These are phyloP conservation scores for Scutellaria baicalensis DNA, from an alignment of 257 asterid species.

Conservation along the genomic window DNA sequence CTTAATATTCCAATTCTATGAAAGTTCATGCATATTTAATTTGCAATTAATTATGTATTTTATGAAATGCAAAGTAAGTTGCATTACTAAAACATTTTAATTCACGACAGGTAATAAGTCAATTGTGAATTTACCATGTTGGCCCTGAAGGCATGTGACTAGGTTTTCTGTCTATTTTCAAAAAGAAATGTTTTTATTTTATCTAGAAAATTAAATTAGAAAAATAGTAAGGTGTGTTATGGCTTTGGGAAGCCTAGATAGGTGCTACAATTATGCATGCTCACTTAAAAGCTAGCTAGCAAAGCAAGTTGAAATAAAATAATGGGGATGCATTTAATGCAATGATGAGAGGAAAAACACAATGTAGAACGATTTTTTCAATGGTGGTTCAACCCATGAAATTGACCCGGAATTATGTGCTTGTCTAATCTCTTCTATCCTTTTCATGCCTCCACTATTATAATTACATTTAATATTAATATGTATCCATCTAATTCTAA, in stretches of 20 bases:
- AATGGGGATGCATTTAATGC: slow-evolving; percentile 20
- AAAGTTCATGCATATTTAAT: too few species aligned
- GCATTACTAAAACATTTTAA: too few species aligned
- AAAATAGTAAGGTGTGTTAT: neutral
- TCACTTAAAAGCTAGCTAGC: slow-evolving; percentile 7
- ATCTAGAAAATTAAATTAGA: neutral
- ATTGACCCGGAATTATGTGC: slow-evolving; percentile 12
- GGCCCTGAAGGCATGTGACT: slow-evolving; percentile 16
- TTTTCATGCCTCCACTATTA: neutral
- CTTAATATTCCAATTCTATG: too few species aligned
- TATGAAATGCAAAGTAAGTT: too few species aligned
- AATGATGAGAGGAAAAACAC: slow-evolving; percentile 9
- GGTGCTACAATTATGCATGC: slow-evolving; percentile 27
- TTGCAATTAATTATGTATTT: too few species aligned
- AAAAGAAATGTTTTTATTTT: neutral
- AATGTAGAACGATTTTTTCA: neutral
- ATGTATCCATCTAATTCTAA: too few species aligned
- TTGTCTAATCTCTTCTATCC: neutral
- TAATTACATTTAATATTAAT: too few species aligned
- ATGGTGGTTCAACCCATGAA: slow-evolving; percentile 6
- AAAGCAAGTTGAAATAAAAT: neutral
- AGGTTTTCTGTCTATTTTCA: neutral
- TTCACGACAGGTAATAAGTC: neutral
- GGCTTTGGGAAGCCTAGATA: slow-evolving; percentile 39
- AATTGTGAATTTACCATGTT: neutral